A percentile compares a stretch with the other conserved stretches of the same genome.
Evolutionary conservation across 148 eudicot species (phyloP).

Genomic region (Simmondsia chinensis): DNA sequence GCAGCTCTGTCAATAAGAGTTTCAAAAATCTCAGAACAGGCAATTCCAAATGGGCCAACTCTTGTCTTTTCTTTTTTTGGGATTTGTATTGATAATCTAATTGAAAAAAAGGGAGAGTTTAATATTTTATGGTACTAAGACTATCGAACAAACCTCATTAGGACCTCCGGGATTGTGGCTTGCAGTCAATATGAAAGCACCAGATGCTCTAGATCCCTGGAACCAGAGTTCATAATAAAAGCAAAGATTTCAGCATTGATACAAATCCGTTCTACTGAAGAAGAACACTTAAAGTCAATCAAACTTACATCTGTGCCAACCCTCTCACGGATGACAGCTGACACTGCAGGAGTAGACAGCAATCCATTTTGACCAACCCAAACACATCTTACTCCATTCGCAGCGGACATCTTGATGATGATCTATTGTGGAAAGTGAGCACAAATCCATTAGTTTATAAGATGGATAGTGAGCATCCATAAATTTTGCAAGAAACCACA

Average conservation of each 20-base stretch:
- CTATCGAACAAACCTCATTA: conserved; percentile 66
- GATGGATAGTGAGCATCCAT: not conserved
- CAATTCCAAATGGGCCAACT: no score
- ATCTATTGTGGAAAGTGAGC: no score
- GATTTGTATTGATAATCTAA: no score
- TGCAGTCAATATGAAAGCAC: conserved; percentile 91
- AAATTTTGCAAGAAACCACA: no score
- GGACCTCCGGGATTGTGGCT: conserved; percentile 99
- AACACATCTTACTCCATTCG: conserved; percentile 84
- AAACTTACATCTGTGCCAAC: conserved; percentile 79
- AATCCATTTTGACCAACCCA: conserved; percentile 97
- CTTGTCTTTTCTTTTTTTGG: no score
- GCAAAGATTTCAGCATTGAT: no score
- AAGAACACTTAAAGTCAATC: conserved; percentile 6
- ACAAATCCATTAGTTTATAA: conserved; percentile 6
- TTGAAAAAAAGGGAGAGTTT: no score
- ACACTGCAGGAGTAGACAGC: conserved; percentile 96
- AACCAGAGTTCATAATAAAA: no score
- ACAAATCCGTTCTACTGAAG: no score
- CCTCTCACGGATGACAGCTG: conserved; percentile 93
- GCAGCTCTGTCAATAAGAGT: no score
- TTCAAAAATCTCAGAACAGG: no score
- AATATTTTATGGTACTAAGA: no score
- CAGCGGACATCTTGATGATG: conserved; percentile 96
- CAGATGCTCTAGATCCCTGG: conserved; percentile 83